Percentiles rank a stretch among this genome's conserved stretches.
These are phyloP conservation scores for Bothriochloa decipiens DNA, from an alignment of 176 grass and related monocot species.

Conservation along the genomic window DNA sequence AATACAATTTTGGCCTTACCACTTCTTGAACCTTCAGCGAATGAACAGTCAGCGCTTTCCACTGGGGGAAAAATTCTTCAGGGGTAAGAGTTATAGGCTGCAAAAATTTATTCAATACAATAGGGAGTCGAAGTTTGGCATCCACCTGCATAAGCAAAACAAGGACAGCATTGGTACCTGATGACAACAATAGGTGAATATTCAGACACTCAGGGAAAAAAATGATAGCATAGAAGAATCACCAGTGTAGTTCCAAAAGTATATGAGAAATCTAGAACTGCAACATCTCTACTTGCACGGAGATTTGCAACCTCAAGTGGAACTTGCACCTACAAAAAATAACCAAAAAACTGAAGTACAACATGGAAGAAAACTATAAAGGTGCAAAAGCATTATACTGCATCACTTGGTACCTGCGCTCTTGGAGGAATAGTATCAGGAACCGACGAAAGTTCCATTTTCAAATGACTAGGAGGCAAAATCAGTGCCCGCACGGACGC, in stretches of 20 bases:
- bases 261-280: slow-evolving; percentile 99
- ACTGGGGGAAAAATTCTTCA: slow-evolving; percentile 95
- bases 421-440: slow-evolving; percentile 96
- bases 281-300: slow-evolving; percentile 89
- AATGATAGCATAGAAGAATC: slow-evolving; percentile 24
- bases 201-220: slow-evolving; percentile 12
- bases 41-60: slow-evolving; percentile 86
- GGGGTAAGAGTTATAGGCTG: slow-evolving; percentile 79
- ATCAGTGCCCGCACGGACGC: slow-evolving; percentile 63
- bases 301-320: slow-evolving; percentile 91
- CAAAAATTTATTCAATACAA: slow-evolving; percentile 91
- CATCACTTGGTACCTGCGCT: slow-evolving; percentile 71
- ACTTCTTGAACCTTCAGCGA: slow-evolving; percentile 97
- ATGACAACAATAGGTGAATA: not conserved
- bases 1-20: slow-evolving; percentile 53
- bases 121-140: slow-evolving; percentile 76
- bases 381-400: slow-evolving; percentile 18
- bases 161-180: slow-evolving; percentile 13
- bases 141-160: slow-evolving; percentile 69
- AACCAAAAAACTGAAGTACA: slow-evolving; percentile 7
- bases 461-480: slow-evolving; percentile 85
- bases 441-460: slow-evolving; percentile 80
- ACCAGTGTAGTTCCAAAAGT: slow-evolving; percentile 78
- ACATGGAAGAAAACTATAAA: slow-evolving; percentile 10
- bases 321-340: slow-evolving; percentile 82